Evolutionary conservation across 2,329 filamentous ascomycete genomes (phyloP), one percentile per base, ranked within the genome.

Genomic region (Drechslera avenae): DNA sequence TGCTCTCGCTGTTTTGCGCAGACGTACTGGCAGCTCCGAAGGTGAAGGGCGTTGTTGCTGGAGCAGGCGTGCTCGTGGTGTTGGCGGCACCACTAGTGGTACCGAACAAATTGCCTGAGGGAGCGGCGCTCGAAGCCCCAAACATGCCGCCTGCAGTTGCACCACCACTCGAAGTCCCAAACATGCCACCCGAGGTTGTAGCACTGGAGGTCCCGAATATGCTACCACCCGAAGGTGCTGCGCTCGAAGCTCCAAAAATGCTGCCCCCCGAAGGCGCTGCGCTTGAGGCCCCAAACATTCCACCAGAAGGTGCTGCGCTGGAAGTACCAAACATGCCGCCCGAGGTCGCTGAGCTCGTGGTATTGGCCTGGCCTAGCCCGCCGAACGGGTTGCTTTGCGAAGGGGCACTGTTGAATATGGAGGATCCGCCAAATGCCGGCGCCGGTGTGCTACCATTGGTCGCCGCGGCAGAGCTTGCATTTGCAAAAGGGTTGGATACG

Each of bases 401-500:
- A 48, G 63, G 59, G 19, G 51, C 31, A 53, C 59, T 52, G 12
- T 39, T 34, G 13, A 52, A 52, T 9, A 49, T 49, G 18, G 44
- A 46, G 40, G 57, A 56, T 35, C 59, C 60, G 8, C 65, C 66
- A 32, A 63, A 64, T 2, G 50, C 46, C 10, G 55, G 46, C 17
- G 54, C 14, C 13, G 54, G 39, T 2, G 51, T 53, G 14, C 50
- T 50, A 46, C 64, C 65, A 48, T 69, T 71, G n/a, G 52, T 56
- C 16, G 56, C 32, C 3, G 66, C 47, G 10, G 59, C 50, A 26
- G 57, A 41, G 23, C 42, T 54, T 21, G 57, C 60, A 1, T 55
- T 58, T 26, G 55, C 56, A 26, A 69, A 70, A 13, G 63, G 64
- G 36, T 63, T 69, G 32, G 48, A 55, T 16, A 69, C 68, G 13